A percentile compares a stretch with the other conserved stretches of the same genome.
phyloP scores from a whole-genome alignment of 23 red algal species.

The Gracilaria gracilis region DNA sequence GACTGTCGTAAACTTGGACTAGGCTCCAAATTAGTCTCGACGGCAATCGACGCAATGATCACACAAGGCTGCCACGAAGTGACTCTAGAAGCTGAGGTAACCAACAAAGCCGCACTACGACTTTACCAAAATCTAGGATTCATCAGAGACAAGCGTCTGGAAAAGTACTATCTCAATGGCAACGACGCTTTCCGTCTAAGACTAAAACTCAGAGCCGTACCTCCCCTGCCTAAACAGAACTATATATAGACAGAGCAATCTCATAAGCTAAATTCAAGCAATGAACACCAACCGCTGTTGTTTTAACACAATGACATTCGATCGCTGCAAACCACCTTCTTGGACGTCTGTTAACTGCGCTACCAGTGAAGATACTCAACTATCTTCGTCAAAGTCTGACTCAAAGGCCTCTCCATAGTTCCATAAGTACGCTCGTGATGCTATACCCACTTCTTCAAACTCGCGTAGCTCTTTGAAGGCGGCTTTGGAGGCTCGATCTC shows the following conservation, averaged over 20 bases:
- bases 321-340: not conserved
- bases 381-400: constrained; percentile 83
- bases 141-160: constrained; percentile 93
- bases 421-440: constrained; percentile 70
- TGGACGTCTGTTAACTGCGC: not conserved
- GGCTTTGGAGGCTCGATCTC: constrained; percentile 59
- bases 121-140: constrained; percentile 97
- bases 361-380: not conserved
- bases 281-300: not conserved
- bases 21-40: constrained; percentile 80
- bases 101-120: constrained; percentile 81
- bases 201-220: constrained; percentile 51
- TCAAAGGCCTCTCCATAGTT: constrained; percentile 89
- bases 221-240: not conserved
- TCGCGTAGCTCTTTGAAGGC: constrained; percentile 66
- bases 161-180: constrained; percentile 98
- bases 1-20: constrained; percentile 79
- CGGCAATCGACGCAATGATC: constrained; percentile 83
- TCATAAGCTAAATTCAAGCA: not conserved
- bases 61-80: constrained; percentile 78
- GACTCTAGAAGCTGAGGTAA: constrained; percentile 92
- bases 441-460: constrained; percentile 77
- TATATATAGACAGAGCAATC: not conserved
- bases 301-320: not conserved
- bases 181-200: constrained; percentile 92